These are phyloP conservation scores for Huntiella abstrusa DNA, from an alignment of 2,329 filamentous ascomycete species.

Conservation along the genomic window DNA sequence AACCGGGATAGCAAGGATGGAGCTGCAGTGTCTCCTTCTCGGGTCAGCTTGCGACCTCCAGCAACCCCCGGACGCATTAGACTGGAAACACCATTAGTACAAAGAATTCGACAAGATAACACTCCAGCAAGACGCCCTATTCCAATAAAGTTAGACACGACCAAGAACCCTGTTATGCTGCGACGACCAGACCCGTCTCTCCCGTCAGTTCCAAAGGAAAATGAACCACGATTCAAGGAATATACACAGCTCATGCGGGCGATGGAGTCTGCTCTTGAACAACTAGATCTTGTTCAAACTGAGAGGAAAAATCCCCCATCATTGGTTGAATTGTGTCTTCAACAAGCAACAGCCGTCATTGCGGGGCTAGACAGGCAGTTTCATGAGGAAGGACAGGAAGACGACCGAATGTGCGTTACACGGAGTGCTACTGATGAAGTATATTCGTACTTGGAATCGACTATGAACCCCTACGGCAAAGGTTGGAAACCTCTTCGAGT, in stretches of 20 bases:
- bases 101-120: conserved; percentile 14
- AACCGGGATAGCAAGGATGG: too few relatives aligned
- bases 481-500: conserved; percentile 20
- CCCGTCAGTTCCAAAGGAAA: too few relatives aligned
- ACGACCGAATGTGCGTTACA: conserved; percentile 14
- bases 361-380: background rate
- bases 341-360: conserved; percentile 11
- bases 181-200: too few relatives aligned
- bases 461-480: conserved; percentile 14
- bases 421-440: conserved; percentile 14
- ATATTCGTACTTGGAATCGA: conserved; percentile 19
- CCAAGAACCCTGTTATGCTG: too few relatives aligned
- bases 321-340: conserved; percentile 21
- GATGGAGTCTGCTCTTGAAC: conserved; percentile 2
- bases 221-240: conserved; percentile 4
- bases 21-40: background rate
- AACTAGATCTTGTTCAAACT: background rate
- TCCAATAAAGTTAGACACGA: too few relatives aligned
- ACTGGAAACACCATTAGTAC: conserved; percentile 17
- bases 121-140: conserved; percentile 1
- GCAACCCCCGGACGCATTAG: conserved; percentile 13
- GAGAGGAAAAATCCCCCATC: conserved; percentile 12
- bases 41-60: conserved; percentile 6
- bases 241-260: conserved; percentile 8
- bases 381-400: conserved; percentile 14